These are phyloP conservation scores for Kazachstania taianensis DNA, from an alignment of 805 yeast species.

Conservation along the genomic window DNA sequence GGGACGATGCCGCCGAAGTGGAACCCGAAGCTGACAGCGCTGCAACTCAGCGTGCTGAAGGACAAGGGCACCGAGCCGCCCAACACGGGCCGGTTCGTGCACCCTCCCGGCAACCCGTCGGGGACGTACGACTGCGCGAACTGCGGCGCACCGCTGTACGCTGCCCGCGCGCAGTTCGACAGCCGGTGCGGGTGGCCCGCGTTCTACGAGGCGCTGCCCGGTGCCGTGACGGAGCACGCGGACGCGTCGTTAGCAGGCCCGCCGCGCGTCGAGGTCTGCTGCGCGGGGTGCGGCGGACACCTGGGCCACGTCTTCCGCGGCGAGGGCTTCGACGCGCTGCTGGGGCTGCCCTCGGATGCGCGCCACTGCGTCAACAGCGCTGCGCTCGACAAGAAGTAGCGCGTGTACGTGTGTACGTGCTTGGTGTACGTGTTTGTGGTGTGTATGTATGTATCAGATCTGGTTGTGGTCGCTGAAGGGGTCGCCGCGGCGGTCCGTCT, in stretches of 20 bases:
- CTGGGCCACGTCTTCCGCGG: constrained; percentile 92
- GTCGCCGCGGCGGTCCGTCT: constrained; percentile 13
- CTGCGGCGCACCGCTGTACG: constrained; percentile 71
- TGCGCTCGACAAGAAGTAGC: constrained; percentile 51
- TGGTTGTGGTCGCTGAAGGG: constrained; percentile 47
- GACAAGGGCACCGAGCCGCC: constrained; percentile 44
- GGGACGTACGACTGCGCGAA: constrained; percentile 84
- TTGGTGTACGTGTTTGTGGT: not conserved
- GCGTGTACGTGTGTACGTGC: constrained; percentile 1
- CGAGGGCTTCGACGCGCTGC: constrained; percentile 59
- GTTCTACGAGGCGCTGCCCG: constrained; percentile 77
- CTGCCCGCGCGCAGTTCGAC: constrained; percentile 70
- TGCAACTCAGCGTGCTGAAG: constrained; percentile 69
- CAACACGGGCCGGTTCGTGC: constrained; percentile 29
- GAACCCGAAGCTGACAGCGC: constrained; percentile 67
- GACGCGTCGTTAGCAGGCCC: constrained; percentile 68
- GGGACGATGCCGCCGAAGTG: constrained; percentile 43
- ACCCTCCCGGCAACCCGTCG: constrained; percentile 25
- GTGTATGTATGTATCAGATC: constrained; percentile 14
- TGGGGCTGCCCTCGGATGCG: constrained; percentile 60
- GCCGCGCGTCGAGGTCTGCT: constrained; percentile 81
- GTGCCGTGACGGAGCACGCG: constrained; percentile 49
- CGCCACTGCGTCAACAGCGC: constrained; percentile 93
- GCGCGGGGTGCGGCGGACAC: constrained; percentile 86
- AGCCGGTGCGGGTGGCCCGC: constrained; percentile 99